Evolutionary conservation across 2,329 filamentous ascomycete species (phyloP), one percentile per base, ranked within the genome.

Genomic region (Monilinia aucupariae): DNA sequence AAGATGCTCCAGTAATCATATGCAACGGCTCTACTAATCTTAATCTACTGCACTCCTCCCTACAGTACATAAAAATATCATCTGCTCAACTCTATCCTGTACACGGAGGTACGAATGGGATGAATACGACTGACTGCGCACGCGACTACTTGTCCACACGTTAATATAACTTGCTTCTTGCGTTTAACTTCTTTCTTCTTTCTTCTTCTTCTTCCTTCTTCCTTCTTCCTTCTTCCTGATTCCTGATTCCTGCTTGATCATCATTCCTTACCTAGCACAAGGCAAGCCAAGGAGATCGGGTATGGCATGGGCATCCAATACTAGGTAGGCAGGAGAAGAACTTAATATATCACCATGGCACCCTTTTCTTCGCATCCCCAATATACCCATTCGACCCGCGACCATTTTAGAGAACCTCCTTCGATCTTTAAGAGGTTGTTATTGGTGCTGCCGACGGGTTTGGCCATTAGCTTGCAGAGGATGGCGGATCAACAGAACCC

Each of bases 371-470:
- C 64, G 17, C 68, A 71, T 68, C 64, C 69, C 65, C 66, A 61
- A 62, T 62, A 52, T 63, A 62, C 59, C 13, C 45, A 45, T 62
- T 69, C 69, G 15, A 65, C 68, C 52, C 70, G 67, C 62, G 65
- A 71, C 61, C 64, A 69, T 59, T 71, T 68, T 61, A 56, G 68
- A 56, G 68, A 72, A 59, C 69, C 70, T 4, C 69, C 68, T 4
- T 69, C 72, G 6, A 7, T 71, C 8, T 45, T 71, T 43, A 61
- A 65, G n/a, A 71, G 71, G 54, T 22, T 71, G 13, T 59, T 72
- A 27, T 58, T 67, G 17, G 59, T 49, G 9, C 58, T 72, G 5
- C 70, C 70, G 20, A 59, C 62, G 12, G 67, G 65, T 37, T 53
- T 73, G 13, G 64, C 68, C 12, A 63, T 62, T 45, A 64, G 67